A percentile compares a stretch with the other conserved stretches of the same genome.
These are phyloP conservation scores for Saturnispora ahearnii DNA, from an alignment of 805 yeast genomes.

Conservation along the genomic window DNA sequence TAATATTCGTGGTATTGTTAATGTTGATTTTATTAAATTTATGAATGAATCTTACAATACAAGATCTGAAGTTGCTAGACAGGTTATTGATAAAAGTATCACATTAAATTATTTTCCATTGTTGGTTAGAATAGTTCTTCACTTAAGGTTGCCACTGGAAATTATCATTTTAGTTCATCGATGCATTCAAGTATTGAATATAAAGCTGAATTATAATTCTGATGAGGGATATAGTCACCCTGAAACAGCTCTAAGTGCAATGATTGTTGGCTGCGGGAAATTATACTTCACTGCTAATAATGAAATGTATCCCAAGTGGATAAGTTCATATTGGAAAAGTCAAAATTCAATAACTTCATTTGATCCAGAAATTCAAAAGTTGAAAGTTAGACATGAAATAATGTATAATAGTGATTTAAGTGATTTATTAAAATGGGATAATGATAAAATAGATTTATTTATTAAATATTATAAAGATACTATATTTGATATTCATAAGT, in stretches of 20 bases:
- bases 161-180: conserved; percentile 31
- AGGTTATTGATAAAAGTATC: background rate
- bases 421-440: conserved; percentile 40
- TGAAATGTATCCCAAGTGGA: conserved; percentile 25
- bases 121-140: conserved; percentile 33
- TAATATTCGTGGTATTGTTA: background rate
- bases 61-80: background rate
- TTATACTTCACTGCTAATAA: conserved; percentile 24
- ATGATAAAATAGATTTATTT: conserved; percentile 37
- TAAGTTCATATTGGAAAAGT: conserved; percentile 7
- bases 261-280: conserved; percentile 28
- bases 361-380: conserved; percentile 12
- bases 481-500: background rate
- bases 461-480: conserved; percentile 33
- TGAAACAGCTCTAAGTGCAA: conserved; percentile 30
- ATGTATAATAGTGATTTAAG: conserved; percentile 22
- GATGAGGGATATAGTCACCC: conserved; percentile 22
- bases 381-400: conserved; percentile 13
- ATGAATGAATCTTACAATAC: background rate
- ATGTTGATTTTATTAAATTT: background rate
- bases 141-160: conserved; percentile 42
- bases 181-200: conserved; percentile 16
- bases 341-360: background rate
- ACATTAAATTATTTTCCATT: conserved; percentile 31
- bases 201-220: conserved; percentile 11